Evolutionary conservation across 768 basidiomycete species (phyloP).

Genomic region (Termitomyces sp.): DNA sequence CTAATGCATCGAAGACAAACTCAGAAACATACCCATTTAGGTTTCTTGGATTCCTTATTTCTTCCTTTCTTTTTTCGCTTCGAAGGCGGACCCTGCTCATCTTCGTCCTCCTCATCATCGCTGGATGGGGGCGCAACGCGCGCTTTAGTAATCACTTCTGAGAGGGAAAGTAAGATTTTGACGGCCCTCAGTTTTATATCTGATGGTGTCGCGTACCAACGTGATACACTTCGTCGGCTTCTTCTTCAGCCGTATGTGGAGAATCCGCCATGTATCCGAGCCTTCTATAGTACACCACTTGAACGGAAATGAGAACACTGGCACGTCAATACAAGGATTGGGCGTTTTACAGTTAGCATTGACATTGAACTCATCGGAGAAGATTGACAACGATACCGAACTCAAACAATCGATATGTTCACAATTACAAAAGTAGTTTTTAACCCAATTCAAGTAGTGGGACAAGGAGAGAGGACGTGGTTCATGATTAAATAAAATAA

Average conservation of each 20-base stretch:
- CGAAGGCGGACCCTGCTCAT: conserved; percentile 1
- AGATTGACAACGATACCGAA: background rate
- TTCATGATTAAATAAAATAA: too few relatives aligned
- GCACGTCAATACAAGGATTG: background rate
- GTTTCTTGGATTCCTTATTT: conserved; percentile 23
- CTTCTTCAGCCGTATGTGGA: conserved; percentile 11
- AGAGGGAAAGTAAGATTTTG: conserved; percentile 1
- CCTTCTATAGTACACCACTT: background rate
- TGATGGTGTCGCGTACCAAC: conserved; percentile 40
- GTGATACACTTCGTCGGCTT: conserved; percentile 37
- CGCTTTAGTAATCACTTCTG: conserved; percentile 63
- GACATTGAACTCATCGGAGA: background rate
- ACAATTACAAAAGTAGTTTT: too few relatives aligned
- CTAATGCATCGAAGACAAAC: background rate
- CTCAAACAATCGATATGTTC: background rate
- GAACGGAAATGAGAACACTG: background rate
- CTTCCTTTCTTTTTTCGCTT: conserved; percentile 21
- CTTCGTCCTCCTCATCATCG: conserved; percentile 20
- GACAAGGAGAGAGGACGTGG: too few relatives aligned
- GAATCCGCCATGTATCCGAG: background rate
- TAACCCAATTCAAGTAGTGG: too few relatives aligned
- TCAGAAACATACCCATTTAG: conserved; percentile 48
- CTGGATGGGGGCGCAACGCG: conserved; percentile 37
- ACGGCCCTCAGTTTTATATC: background rate
- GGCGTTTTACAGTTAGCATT: background rate